A percentile compares a stretch with the other conserved stretches of the same genome.
Conservation (phyloP, 2,329 filamentous ascomycete genomes). For the Exserohilum turcica region DNA sequence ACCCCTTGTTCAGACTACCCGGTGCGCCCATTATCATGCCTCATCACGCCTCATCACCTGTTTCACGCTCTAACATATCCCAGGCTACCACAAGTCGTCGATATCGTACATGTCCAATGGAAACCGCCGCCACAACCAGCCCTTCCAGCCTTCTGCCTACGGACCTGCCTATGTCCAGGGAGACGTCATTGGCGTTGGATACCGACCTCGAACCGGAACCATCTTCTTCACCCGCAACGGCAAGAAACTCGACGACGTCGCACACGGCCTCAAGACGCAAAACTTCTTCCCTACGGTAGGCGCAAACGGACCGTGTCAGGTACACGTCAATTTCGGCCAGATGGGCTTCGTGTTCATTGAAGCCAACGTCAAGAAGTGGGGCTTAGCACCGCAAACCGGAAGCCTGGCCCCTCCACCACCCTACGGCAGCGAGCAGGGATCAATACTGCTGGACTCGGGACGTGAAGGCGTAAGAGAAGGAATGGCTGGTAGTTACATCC, state of each 20-base stretch:
- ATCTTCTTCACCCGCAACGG: constrained; percentile 99
- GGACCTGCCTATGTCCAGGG: constrained; percentile 87
- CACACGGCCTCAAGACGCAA: constrained; percentile 87
- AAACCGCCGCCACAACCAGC: constrained; percentile 87
- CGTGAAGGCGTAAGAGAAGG: constrained; percentile 59
- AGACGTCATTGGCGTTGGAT: constrained; percentile 94
- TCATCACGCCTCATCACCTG: not conserved
- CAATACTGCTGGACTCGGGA: constrained; percentile 89
- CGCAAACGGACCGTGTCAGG: constrained; percentile 86
- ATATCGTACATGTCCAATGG: constrained; percentile 90
- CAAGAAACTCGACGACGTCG: constrained; percentile 94
- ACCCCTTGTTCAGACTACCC: constrained; percentile 90
- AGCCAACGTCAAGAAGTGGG: constrained; percentile 99
- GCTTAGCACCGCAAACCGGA: constrained; percentile 91
- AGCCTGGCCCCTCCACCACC: constrained; percentile 93
- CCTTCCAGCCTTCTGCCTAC: constrained; percentile 79
- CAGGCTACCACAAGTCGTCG: constrained; percentile 90
- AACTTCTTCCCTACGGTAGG: constrained; percentile 99
- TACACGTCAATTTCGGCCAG: constrained; percentile 98
- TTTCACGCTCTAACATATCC: constrained; percentile 21
- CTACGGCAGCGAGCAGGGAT: constrained; percentile 96
- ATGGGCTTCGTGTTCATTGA: constrained; percentile 99
- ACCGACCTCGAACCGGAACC: constrained; percentile 89
- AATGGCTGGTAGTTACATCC: constrained; percentile 55
- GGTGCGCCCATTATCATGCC: constrained; percentile 61